Percentiles rank a stretch among this genome's conserved stretches.
Conservation (phyloP, 116 monocot genomes). For the Papilionanthe hybrid region DNA sequence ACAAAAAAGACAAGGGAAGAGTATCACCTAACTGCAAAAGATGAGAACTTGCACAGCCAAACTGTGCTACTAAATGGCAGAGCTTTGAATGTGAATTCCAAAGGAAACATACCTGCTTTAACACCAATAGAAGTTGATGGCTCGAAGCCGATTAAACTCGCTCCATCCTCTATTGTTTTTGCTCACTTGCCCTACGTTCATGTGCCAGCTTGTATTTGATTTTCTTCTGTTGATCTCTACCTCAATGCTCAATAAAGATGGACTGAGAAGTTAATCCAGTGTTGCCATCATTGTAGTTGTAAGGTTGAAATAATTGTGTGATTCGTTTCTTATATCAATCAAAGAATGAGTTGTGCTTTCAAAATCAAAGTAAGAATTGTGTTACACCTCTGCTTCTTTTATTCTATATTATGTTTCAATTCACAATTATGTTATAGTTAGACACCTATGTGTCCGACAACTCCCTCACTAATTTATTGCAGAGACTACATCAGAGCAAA, state of each 20-base stretch:
- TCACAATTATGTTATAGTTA: too few species aligned
- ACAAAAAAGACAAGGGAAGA: conserved; percentile 36
- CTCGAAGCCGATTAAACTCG: conserved; percentile 40
- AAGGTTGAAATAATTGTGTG: too few species aligned
- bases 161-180: conserved; percentile 67
- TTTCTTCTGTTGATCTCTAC: not conserved
- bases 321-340: too few species aligned
- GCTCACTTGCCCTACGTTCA: conserved; percentile 29
- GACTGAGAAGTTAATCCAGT: not conserved
- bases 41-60: conserved; percentile 61
- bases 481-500: too few species aligned
- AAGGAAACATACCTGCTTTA: conserved; percentile 43
- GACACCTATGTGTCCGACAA: too few species aligned
- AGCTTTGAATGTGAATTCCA: conserved; percentile 31
- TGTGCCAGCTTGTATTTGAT: conserved; percentile 12
- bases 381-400: too few species aligned
- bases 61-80: conserved; percentile 61
- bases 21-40: conserved; percentile 62
- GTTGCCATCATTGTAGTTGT: too few species aligned
- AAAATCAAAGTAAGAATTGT: too few species aligned
- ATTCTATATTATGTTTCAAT: too few species aligned
- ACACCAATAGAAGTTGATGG: conserved; percentile 27
- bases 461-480: too few species aligned
- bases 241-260: not conserved
- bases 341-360: too few species aligned